Evolutionary conservation across 1,284 basidiomycete species (phyloP).

Genomic region (Sanghuangporus weigelae): DNA sequence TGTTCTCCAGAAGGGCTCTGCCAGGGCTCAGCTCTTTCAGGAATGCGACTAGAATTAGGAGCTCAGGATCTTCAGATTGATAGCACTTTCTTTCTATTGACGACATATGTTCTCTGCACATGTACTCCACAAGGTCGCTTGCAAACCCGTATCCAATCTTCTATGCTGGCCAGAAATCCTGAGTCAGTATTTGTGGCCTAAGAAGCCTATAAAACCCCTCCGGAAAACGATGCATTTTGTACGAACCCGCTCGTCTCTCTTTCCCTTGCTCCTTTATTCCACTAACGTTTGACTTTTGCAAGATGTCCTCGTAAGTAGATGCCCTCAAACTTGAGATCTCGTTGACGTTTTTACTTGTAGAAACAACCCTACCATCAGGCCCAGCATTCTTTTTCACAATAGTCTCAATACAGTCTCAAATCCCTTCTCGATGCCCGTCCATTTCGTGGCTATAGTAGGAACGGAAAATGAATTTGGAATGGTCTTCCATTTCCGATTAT

Average conservation of each 20-base stretch:
- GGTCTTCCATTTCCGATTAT: not conserved
- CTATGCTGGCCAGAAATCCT: not conserved
- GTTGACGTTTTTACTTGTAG: not conserved
- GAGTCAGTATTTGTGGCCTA: not conserved
- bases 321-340: not conserved
- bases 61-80: too few species aligned
- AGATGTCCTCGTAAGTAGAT: not conserved
- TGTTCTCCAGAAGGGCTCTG: not conserved
- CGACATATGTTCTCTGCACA: not conserved
- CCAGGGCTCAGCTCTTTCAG: not conserved
- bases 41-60: not conserved
- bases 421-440: not conserved
- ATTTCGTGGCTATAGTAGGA: not conserved
- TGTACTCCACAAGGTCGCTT: not conserved
- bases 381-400: not conserved
- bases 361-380: not conserved
- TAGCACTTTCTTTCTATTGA: not conserved
- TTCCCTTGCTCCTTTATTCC: not conserved
- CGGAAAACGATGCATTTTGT: not conserved
- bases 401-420: not conserved
- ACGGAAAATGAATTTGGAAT: not conserved
- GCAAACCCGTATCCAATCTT: not conserved
- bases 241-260: not conserved
- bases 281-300: not conserved
- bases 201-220: not conserved